Percentiles rank a stretch among this genome's conserved stretches.
These are phyloP conservation scores for Eucalyptus marginata DNA, from an alignment of 345 rosid species.

Conservation along the genomic window DNA sequence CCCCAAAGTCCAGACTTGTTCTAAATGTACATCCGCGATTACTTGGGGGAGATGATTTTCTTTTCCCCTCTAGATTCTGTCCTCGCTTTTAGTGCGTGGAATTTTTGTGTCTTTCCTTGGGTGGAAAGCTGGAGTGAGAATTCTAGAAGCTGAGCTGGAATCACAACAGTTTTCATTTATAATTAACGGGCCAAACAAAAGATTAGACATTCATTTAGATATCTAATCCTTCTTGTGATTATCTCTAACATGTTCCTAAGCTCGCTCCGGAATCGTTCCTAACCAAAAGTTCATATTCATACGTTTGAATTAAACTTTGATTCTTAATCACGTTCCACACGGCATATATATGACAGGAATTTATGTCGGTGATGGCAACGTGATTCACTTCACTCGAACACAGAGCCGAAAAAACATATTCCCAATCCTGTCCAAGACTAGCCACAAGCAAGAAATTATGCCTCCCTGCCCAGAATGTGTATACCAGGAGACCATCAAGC, in stretches of 20 bases:
- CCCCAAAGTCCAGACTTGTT: not conserved
- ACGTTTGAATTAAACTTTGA: no score
- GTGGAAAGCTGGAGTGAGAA: not conserved
- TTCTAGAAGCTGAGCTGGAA: not conserved
- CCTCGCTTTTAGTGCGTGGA: not conserved
- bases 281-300: not conserved
- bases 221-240: not conserved
- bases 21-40: not conserved
- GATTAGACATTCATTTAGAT: no score
- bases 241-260: not conserved
- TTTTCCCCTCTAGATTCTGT: not conserved
- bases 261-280: not conserved
- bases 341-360: not conserved
- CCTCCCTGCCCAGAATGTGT: not conserved
- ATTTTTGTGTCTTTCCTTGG: not conserved
- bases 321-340: not conserved
- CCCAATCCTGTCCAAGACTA: not conserved
- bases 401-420: not conserved
- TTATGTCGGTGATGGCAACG: not conserved
- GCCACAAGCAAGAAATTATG: not conserved
- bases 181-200: not conserved
- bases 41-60: not conserved
- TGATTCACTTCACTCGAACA: not conserved
- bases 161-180: not conserved
- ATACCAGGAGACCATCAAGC: not conserved